These are phyloP conservation scores for Monilinia fructicola DNA, from an alignment of 2,329 filamentous ascomycete genomes.

Conservation along the genomic window DNA sequence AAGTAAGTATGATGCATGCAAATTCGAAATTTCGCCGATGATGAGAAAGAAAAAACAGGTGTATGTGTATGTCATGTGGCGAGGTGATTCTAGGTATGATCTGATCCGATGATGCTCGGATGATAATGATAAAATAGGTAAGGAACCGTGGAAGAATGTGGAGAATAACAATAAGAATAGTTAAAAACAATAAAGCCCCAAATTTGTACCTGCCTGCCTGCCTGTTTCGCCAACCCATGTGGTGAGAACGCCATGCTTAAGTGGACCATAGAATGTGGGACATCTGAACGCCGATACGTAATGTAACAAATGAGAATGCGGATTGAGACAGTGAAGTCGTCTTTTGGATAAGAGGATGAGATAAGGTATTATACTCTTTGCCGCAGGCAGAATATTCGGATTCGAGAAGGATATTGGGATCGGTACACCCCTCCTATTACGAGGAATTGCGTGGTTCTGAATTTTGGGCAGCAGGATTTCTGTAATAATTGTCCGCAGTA, in stretches of 20 bases:
- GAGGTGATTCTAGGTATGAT: neutral
- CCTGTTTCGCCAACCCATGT: conserved; percentile 1
- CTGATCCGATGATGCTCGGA: neutral
- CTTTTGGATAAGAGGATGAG: neutral
- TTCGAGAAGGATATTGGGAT: too few relatives aligned
- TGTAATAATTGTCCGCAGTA: neutral
- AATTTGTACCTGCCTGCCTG: conserved; percentile 8
- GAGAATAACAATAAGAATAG: neutral
- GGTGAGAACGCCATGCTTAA: conserved; percentile 16
- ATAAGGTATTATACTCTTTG: too few relatives aligned
- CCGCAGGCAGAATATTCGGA: too few relatives aligned
- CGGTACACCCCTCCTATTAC: neutral
- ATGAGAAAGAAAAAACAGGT: neutral
- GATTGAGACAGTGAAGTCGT: neutral
- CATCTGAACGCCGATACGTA: conserved; percentile 11
- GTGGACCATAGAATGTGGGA: conserved; percentile 6
- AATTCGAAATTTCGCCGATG: neutral
- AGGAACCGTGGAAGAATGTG: neutral
- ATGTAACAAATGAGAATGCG: neutral
- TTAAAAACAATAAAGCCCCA: neutral
- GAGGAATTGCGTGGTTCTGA: neutral
- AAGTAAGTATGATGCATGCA: neutral
- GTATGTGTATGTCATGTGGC: neutral
- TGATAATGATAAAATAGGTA: neutral
- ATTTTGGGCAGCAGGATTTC: neutral